Conservation (phyloP, 1,139 yeast species). For the Schwanniomyces etchellsii region DNA sequence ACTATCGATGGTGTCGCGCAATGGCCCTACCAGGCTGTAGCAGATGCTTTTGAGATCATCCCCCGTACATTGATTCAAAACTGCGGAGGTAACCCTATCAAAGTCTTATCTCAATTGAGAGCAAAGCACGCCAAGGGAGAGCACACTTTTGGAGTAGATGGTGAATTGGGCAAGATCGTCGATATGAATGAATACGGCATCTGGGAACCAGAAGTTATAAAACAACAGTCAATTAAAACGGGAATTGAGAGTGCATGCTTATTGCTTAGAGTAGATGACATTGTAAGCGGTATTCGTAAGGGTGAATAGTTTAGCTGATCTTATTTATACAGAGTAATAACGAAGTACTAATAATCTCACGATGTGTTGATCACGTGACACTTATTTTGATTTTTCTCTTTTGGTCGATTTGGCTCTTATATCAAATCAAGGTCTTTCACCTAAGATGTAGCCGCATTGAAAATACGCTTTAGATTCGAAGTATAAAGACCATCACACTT, state of each 20-base stretch:
- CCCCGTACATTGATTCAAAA: constrained; percentile 96
- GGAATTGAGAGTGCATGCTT: constrained; percentile 96
- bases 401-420: too few species aligned
- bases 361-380: constrained; percentile 1
- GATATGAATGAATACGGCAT: constrained; percentile 95
- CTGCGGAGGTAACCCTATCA: constrained; percentile 95
- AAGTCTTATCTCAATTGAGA: constrained; percentile 82
- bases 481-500: too few species aligned
- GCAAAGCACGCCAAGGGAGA: constrained; percentile 94
- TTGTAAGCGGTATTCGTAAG: constrained; percentile 88
- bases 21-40: constrained; percentile 98
- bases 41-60: constrained; percentile 97
- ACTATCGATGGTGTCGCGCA: constrained; percentile 91
- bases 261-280: constrained; percentile 92
- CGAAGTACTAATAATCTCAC: constrained; percentile 1
- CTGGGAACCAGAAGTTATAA: constrained; percentile 99
- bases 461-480: too few species aligned
- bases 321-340: constrained; percentile 1
- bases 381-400: neutral
- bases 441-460: too few species aligned
- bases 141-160: constrained; percentile 86
- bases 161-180: constrained; percentile 88
- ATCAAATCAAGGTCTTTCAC: too few species aligned
- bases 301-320: constrained; percentile 14
- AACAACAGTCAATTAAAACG: constrained; percentile 93